These are phyloP conservation scores for Sodiomyces alkalinus DNA, from an alignment of 2,329 filamentous ascomycete genomes.

Conservation along the genomic window DNA sequence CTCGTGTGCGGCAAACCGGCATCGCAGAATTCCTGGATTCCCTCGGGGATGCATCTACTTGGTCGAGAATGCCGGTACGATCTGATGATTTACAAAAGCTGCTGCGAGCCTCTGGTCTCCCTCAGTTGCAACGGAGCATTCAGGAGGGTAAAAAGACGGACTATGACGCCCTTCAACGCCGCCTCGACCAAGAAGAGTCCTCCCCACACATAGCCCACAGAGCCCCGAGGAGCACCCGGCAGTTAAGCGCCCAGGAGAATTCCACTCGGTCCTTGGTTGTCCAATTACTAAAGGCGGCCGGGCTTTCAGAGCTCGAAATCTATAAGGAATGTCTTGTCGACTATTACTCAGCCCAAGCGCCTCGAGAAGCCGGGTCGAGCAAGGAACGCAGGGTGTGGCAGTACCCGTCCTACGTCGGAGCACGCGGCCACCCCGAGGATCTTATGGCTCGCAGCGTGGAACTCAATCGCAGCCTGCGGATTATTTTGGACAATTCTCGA, in stretches of 20 bases:
- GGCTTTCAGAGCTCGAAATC: too few species aligned
- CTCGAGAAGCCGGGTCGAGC: too few species aligned
- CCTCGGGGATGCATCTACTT: neutral
- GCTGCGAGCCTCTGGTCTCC: constrained; percentile 3
- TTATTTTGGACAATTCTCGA: constrained; percentile 2
- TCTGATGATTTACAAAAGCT: constrained; percentile 1
- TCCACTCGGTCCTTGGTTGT: neutral
- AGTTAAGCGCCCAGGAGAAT: neutral
- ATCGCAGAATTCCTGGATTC: constrained; percentile 5
- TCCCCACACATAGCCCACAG: neutral
- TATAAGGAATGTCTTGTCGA: too few species aligned
- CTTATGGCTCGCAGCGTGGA: neutral
- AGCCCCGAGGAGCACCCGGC: neutral
- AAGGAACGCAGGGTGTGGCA: too few species aligned
- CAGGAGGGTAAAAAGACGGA: neutral
- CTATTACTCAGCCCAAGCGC: too few species aligned
- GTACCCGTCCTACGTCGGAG: too few species aligned
- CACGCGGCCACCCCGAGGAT: neutral
- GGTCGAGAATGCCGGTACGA: neutral
- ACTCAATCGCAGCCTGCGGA: constrained; percentile 3
- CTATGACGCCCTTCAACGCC: constrained; percentile 1
- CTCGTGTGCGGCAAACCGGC: constrained; percentile 1
- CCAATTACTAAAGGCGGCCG: neutral
- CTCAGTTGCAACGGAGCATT: neutral
- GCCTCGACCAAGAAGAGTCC: neutral